Percentiles rank a stretch among this genome's conserved stretches.
phyloP scores from a whole-genome alignment of 2,329 filamentous ascomycete genomes.

The Grosmannia clavigera region DNA sequence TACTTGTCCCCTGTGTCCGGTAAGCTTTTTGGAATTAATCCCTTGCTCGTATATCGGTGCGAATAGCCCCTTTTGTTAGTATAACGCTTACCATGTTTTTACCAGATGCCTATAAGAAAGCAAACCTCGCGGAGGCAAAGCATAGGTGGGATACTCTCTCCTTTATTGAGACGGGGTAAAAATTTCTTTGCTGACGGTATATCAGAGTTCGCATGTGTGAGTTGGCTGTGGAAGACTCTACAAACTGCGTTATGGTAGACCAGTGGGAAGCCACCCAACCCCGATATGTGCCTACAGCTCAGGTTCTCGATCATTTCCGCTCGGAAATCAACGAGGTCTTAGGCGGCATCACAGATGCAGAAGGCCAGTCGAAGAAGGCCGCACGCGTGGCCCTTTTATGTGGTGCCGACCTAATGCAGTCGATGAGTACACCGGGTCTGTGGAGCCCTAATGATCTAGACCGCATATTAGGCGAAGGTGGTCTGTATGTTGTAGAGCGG shows the following conservation, averaged over 20 bases:
- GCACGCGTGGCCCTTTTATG: conserved; percentile 65
- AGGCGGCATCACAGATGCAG: conserved; percentile 57
- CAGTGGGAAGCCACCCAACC: conserved; percentile 39
- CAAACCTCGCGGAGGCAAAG: conserved; percentile 45
- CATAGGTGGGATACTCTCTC: conserved; percentile 6
- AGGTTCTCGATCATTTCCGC: conserved; percentile 83
- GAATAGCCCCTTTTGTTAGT: background rate
- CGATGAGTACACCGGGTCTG: conserved; percentile 59
- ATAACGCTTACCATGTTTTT: background rate
- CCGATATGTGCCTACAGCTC: conserved; percentile 77
- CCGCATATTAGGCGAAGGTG: conserved; percentile 74
- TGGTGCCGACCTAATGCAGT: conserved; percentile 68
- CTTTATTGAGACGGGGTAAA: no score
- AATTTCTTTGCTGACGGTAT: background rate
- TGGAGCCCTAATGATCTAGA: conserved; percentile 80
- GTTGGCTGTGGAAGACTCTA: conserved; percentile 60
- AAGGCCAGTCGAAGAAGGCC: conserved; percentile 46
- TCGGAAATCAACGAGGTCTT: conserved; percentile 73
- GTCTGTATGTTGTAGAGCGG: conserved; percentile 77
- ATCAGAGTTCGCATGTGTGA: conserved; percentile 79
- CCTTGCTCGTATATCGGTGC: no score
- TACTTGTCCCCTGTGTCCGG: conserved; percentile 58
- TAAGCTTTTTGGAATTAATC: background rate
- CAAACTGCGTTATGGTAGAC: conserved; percentile 77
- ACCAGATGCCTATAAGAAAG: conserved; percentile 57